Evolutionary conservation across 345 rosid genomes (phyloP).

Genomic region (Gossypium rotundifolium): DNA sequence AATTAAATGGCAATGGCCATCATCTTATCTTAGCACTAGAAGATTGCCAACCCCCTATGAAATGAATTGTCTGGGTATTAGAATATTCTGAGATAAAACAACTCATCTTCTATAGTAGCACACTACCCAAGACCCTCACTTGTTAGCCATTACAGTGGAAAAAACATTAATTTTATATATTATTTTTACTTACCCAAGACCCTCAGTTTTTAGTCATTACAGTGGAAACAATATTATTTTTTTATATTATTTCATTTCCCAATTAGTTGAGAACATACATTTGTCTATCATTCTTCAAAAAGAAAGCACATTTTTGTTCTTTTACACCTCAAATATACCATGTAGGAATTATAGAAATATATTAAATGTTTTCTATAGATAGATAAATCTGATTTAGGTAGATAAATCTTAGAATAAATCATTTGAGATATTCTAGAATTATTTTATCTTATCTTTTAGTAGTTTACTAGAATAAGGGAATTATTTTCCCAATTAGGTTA

Average conservation of each 20-base stretch:
- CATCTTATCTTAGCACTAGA: neutral
- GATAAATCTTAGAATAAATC: no score
- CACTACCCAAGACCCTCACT: neutral
- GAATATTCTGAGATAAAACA: neutral
- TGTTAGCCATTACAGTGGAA: neutral
- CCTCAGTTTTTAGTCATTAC: neutral
- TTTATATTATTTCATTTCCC: neutral
- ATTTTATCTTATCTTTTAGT: no score
- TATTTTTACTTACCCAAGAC: neutral
- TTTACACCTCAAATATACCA: neutral
- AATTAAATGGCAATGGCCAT: neutral
- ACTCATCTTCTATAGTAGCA: neutral
- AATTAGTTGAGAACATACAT: neutral
- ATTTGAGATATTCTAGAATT: no score
- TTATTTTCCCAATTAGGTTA: no score
- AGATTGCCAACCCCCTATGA: neutral
- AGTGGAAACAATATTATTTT: neutral
- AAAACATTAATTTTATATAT: neutral
- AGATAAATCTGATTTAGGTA: no score
- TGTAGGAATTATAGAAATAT: no score
- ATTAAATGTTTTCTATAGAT: no score
- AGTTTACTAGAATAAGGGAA: no score
- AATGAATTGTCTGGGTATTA: neutral
- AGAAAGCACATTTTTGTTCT: neutral
- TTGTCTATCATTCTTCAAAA: constrained; percentile 2